Conservation (phyloP, 2,329 filamentous ascomycete species). For the Cordyceps javanica region DNA sequence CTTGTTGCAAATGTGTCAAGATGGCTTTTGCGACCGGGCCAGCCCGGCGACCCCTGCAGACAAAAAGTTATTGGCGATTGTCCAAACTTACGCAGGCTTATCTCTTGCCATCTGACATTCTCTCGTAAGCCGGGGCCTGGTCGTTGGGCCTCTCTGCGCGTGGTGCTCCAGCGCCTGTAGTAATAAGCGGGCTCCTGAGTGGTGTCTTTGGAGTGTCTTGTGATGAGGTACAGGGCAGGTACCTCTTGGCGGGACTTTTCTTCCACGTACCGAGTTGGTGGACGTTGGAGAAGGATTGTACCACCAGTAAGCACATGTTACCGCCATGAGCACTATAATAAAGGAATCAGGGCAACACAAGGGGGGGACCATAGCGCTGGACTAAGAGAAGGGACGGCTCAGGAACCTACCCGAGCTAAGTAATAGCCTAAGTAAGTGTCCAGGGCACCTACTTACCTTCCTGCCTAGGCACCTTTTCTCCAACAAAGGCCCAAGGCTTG, state of each 20-base stretch:
- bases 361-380: not conserved
- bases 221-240: slow-evolving; percentile 2
- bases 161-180: slow-evolving; percentile 7
- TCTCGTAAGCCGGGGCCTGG: slow-evolving; percentile 9
- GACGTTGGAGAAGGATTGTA: not conserved
- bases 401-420: not conserved
- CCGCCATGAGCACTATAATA: too few species aligned
- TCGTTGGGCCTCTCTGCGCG: not conserved
- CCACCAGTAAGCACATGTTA: slow-evolving; percentile 4
- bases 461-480: too few species aligned
- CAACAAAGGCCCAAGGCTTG: not conserved
- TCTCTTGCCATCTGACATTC: slow-evolving; percentile 7
- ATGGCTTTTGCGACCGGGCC: too few species aligned
- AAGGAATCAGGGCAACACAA: not conserved
- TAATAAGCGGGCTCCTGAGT: slow-evolving; percentile 1
- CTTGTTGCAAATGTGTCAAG: not conserved
- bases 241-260: not conserved
- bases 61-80: not conserved
- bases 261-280: not conserved
- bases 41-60: not conserved
- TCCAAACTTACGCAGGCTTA: slow-evolving; percentile 13
- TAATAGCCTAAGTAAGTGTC: too few species aligned
- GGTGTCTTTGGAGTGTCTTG: not conserved
- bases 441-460: too few species aligned
- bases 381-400: not conserved